A percentile compares a stretch with the other conserved stretches of the same genome.
Evolutionary conservation across 495 filamentous ascomycete species (phyloP).

Genomic region (Trichoderma virens): DNA sequence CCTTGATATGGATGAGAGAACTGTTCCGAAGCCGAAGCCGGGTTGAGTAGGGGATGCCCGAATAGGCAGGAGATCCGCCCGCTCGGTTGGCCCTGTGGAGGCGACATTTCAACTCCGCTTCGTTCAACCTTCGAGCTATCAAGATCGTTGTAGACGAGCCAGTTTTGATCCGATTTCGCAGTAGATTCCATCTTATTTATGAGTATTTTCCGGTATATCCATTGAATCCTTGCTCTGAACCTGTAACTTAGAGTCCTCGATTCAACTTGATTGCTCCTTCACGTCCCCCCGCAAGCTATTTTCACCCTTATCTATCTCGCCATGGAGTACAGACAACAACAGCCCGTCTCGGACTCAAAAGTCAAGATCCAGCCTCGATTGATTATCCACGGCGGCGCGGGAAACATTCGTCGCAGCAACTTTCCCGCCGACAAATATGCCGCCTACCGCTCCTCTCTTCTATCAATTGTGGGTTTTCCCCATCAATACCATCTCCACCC

Average conservation of each 20-base stretch:
- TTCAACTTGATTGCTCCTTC: no score
- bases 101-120: background rate
- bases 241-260: no score
- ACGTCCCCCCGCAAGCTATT: no score
- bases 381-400: conserved; percentile 86
- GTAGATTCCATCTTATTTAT: no score
- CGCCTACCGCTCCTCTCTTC: conserved; percentile 55
- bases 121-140: background rate
- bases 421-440: conserved; percentile 54
- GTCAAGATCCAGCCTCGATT: conserved; percentile 54
- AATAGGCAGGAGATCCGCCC: background rate
- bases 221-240: no score
- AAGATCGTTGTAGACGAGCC: background rate
- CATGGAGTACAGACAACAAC: conserved; percentile 28
- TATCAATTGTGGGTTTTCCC: conserved; percentile 48
- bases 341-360: background rate
- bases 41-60: background rate
- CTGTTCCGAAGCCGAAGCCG: background rate
- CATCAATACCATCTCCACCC: no score
- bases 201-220: no score
- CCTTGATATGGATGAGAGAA: no score
- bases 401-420: conserved; percentile 63
- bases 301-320: no score
- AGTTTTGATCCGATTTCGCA: no score
- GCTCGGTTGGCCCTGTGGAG: background rate